phyloP scores from a whole-genome alignment of 2,329 filamentous ascomycete genomes.

The Magnaporthiopsis incrustans region DNA sequence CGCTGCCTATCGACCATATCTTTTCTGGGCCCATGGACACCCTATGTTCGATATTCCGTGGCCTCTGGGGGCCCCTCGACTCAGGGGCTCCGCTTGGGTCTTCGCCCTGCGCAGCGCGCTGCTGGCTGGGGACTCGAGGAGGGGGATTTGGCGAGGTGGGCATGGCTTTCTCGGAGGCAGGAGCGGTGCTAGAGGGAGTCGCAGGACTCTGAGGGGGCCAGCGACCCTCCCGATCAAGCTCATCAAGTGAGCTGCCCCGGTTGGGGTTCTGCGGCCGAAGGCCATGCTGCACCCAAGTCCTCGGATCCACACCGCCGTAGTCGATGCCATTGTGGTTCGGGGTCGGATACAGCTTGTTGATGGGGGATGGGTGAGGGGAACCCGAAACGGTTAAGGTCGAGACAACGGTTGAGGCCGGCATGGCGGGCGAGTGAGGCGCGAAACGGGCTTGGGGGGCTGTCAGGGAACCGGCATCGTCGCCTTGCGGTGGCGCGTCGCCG shows the following conservation, averaged over 20 bases:
- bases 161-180: background rate
- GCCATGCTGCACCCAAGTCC: slow-evolving; percentile 3
- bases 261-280: slow-evolving; percentile 1
- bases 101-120: slow-evolving; percentile 4
- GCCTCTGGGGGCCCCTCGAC: slow-evolving; percentile 21
- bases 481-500: slow-evolving; percentile 2
- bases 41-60: slow-evolving; percentile 33
- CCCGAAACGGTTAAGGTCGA: slow-evolving; percentile 2
- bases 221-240: slow-evolving; percentile 1
- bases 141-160: background rate
- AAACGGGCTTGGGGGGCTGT: slow-evolving; percentile 2
- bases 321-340: background rate
- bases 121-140: background rate
- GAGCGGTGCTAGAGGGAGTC: background rate
- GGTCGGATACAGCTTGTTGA: slow-evolving; percentile 1
- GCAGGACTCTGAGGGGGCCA: background rate
- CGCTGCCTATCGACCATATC: slow-evolving; percentile 55
- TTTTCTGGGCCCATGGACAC: slow-evolving; percentile 43
- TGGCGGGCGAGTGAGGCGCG: slow-evolving; percentile 1
- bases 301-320: background rate
- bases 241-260: background rate
- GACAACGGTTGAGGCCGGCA: slow-evolving; percentile 5
- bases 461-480: background rate
- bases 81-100: slow-evolving; percentile 16
- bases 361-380: background rate